Evolutionary conservation across 768 basidiomycete genomes (phyloP).

Genomic region (Amanita jacksonii): DNA sequence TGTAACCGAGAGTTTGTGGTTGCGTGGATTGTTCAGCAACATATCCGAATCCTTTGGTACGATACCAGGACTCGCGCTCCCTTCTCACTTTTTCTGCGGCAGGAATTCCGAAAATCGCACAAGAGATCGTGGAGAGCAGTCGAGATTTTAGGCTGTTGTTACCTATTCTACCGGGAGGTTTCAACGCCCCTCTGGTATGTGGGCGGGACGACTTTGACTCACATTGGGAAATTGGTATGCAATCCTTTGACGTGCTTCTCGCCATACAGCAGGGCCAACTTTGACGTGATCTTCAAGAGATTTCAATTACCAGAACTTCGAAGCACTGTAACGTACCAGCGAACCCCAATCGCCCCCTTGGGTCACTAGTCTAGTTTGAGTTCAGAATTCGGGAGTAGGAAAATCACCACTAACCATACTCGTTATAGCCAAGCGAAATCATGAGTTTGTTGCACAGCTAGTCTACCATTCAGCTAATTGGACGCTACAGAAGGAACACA

Average conservation of each 20-base stretch:
- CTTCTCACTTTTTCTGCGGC: slow-evolving; percentile 25
- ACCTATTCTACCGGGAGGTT: slow-evolving; percentile 6
- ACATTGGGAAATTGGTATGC: slow-evolving; percentile 42
- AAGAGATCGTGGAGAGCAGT: slow-evolving; percentile 18
- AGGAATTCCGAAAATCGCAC: slow-evolving; percentile 19
- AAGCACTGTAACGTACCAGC: slow-evolving; percentile 20
- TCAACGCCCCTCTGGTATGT: neutral
- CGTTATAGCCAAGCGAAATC: slow-evolving; percentile 35
- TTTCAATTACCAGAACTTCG: slow-evolving; percentile 8
- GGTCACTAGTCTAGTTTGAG: slow-evolving; percentile 19
- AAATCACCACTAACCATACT: slow-evolving; percentile 30
- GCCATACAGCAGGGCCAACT: slow-evolving; percentile 20
- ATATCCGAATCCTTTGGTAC: slow-evolving; percentile 27
- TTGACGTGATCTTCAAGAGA: slow-evolving; percentile 17
- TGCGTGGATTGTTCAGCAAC: slow-evolving; percentile 31
- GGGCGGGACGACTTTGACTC: slow-evolving; percentile 10
- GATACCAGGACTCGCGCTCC: slow-evolving; percentile 21
- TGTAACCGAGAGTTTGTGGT: slow-evolving; percentile 46
- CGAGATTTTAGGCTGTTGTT: slow-evolving; percentile 15
- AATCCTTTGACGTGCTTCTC: slow-evolving; percentile 36
- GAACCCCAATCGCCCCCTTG: slow-evolving; percentile 43
- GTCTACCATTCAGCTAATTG: slow-evolving; percentile 24
- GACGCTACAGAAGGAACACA: slow-evolving; percentile 21
- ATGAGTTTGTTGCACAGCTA: slow-evolving; percentile 42
- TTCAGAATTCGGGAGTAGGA: neutral